Conservation (phyloP, 495 filamentous ascomycete genomes). For the Neurospora hispaniola region DNA sequence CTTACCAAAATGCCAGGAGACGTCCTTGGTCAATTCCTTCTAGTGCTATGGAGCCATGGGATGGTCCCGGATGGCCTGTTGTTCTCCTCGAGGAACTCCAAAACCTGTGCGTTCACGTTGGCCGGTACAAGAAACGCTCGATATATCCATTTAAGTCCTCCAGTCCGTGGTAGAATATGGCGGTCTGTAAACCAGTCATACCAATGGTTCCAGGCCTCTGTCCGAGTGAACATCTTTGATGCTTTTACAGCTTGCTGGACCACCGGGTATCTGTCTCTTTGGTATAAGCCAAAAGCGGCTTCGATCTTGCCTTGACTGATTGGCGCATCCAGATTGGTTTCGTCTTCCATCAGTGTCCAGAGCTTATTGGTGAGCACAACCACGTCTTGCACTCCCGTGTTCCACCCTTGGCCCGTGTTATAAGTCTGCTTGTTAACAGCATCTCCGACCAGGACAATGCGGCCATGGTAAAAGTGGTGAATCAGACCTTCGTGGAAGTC, state of each 20-base stretch:
- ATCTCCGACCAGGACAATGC: conserved; percentile 32
- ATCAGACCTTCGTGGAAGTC: conserved; percentile 30
- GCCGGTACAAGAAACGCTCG: background rate
- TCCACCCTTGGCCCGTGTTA: conserved; percentile 25
- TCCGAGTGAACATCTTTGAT: background rate
- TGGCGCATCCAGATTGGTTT: background rate
- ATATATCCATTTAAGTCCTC: background rate
- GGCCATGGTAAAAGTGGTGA: conserved; percentile 22
- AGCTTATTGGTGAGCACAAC: conserved; percentile 25
- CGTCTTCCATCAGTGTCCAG: background rate
- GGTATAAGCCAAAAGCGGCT: background rate
- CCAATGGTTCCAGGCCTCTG: background rate
- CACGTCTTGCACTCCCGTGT: conserved; percentile 26
- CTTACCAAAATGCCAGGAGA: background rate
- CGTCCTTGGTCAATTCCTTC: too few species aligned
- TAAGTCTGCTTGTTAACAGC: conserved; percentile 33
- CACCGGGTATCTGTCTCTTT: background rate
- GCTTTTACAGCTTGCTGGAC: background rate
- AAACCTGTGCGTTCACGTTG: background rate
- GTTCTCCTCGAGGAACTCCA: conserved; percentile 4
- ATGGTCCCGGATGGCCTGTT: background rate
- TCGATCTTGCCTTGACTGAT: background rate
- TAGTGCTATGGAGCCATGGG: background rate
- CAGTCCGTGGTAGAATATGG: background rate
- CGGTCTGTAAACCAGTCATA: background rate